Percentiles rank a stretch among this genome's conserved stretches.
These are phyloP conservation scores for Leptographium lundbergii DNA, from an alignment of 2,329 filamentous ascomycete species.

Conservation along the genomic window DNA sequence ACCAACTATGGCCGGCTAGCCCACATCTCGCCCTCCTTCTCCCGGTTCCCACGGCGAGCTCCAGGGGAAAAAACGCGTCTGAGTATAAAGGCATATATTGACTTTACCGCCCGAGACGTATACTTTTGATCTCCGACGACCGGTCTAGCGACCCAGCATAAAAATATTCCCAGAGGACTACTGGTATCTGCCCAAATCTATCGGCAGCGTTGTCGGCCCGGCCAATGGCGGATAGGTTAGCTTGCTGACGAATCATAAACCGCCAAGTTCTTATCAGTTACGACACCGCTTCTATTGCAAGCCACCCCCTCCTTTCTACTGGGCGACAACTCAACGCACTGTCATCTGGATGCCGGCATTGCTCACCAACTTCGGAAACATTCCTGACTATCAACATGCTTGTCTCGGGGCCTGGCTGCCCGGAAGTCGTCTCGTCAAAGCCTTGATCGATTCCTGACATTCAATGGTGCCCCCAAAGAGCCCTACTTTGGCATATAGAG, in stretches of 20 bases:
- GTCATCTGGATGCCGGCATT: background rate
- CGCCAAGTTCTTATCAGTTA: background rate
- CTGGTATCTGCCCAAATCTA: background rate
- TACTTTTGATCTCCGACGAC: background rate
- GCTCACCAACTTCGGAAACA: background rate
- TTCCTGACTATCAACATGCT: background rate
- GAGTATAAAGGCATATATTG: background rate
- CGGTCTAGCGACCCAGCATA: background rate
- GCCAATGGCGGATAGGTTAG: background rate
- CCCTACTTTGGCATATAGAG: conserved; percentile 1
- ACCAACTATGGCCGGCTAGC: background rate
- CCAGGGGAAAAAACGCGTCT: background rate
- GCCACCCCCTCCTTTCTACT: background rate
- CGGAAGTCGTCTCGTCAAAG: background rate
- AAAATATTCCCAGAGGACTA: background rate
- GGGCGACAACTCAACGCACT: background rate
- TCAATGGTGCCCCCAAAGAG: conserved; percentile 5
- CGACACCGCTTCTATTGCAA: background rate
- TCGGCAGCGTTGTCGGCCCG: background rate
- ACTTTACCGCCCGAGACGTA: background rate
- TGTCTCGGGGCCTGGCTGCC: background rate
- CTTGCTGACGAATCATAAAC: background rate
- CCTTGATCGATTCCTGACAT: background rate
- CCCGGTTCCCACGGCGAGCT: background rate
- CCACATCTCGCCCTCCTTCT: background rate